Percentiles rank a stretch among this genome's conserved stretches.
phyloP scores from a whole-genome alignment of 2,329 filamentous ascomycete species.

The Plenodomus biglobosus region DNA sequence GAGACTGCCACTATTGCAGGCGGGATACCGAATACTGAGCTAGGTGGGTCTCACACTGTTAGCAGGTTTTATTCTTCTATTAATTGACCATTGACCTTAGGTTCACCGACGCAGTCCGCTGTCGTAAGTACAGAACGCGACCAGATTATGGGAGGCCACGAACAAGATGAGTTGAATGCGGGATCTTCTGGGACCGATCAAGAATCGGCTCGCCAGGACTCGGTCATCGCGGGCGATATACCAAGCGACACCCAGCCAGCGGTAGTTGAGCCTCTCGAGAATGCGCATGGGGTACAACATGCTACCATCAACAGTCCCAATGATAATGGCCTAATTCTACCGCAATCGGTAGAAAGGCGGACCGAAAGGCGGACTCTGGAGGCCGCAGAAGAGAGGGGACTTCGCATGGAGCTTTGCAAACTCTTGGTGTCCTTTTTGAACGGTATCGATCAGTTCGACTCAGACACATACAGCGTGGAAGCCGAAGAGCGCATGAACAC shows the following conservation, averaged over 20 bases:
- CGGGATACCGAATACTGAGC: constrained; percentile 1
- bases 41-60: constrained; percentile 2
- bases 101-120: neutral
- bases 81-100: neutral
- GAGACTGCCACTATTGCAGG: constrained; percentile 10
- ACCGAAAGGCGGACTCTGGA: no score
- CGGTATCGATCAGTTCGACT: constrained; percentile 8
- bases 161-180: constrained; percentile 1
- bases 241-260: neutral
- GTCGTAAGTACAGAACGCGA: neutral
- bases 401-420: constrained; percentile 12
- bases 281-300: neutral
- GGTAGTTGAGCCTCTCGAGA: neutral
- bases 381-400: neutral
- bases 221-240: constrained; percentile 8
- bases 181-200: constrained; percentile 16
- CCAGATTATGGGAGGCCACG: neutral
- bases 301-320: neutral
- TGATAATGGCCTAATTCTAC: neutral
- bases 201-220: constrained; percentile 9
- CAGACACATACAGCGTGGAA: constrained; percentile 1
- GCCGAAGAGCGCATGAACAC: constrained; percentile 13
- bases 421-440: constrained; percentile 7
- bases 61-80: neutral
- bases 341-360: neutral